Conservation (phyloP, 2,329 filamentous ascomycete genomes). For the Phyllosticta ampelicida region DNA sequence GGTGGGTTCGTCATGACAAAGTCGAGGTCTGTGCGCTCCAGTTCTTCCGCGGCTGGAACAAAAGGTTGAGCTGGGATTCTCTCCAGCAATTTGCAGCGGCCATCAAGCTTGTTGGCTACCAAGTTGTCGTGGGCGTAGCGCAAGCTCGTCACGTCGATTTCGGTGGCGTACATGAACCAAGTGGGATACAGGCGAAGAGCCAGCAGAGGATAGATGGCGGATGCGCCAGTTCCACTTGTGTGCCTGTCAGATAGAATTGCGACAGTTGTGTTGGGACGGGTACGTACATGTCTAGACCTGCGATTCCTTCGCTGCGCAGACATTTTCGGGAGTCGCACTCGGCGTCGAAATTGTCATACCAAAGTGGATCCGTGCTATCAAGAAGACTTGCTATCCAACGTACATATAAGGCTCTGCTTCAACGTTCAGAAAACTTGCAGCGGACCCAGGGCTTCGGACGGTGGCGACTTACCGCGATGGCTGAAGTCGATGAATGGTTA, state of each 20-base stretch:
- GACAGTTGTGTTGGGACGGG: not conserved
- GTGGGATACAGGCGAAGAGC: conserved; percentile 54
- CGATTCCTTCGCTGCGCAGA: not conserved
- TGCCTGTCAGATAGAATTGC: not conserved
- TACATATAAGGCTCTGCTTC: conserved; percentile 68
- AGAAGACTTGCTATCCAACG: conserved; percentile 77
- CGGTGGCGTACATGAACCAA: conserved; percentile 50
- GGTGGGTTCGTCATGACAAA: conserved; percentile 94
- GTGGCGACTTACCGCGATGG: conserved; percentile 2
- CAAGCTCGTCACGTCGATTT: conserved; percentile 65
- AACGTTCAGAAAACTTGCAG: not conserved
- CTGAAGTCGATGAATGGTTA: conserved; percentile 22
- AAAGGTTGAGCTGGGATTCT: conserved; percentile 44
- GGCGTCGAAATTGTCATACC: conserved; percentile 22
- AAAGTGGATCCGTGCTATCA: conserved; percentile 50
- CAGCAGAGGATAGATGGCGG: conserved; percentile 81
- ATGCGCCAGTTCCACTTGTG: conserved; percentile 71
- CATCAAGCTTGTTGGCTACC: conserved; percentile 50
- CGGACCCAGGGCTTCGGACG: not conserved
- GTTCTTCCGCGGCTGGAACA: conserved; percentile 51
- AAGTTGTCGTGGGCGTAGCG: conserved; percentile 58
- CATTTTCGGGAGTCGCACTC: not conserved
- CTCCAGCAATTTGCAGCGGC: conserved; percentile 53
- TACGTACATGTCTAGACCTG: conserved; percentile 63
- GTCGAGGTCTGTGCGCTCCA: conserved; percentile 47